Evolutionary conservation across 495 filamentous ascomycete genomes (phyloP), one percentile per base, ranked within the genome.

Genomic region (Penicillium diatomitis): DNA sequence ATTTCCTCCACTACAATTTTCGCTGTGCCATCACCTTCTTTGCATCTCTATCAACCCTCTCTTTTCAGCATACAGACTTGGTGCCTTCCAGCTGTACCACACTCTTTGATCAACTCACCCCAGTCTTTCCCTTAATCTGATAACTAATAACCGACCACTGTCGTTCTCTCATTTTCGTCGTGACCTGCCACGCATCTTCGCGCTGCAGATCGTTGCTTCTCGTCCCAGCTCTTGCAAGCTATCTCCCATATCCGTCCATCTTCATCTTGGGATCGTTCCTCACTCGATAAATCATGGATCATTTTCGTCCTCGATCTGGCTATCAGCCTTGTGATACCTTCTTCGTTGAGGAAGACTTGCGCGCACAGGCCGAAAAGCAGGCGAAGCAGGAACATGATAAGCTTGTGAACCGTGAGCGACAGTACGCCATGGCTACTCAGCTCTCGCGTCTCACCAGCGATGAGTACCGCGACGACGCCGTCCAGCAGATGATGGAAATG

Each of bases 401-500:
- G 66, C 73, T 83, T 56, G 70, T 88, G 55, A 82, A 83, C 41
- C 80, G 84, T 57, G 79, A 89, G 64, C 81, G 78, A 57, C 89
- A 95, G 68, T 81, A 86, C 62, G 80, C 79, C 54, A 84, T 98
- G 55, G 90, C 86, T 48, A 86, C 90, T 59, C 85, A 96, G 50
- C 75, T 97, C 47, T 96, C 90, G 32, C 80, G 79, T 50, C 64
- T 85, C 50, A 86, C 88, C 31, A 80, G 77, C 54, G 88, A 91
- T 39, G 88, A 95, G 66, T 94, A 96, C 66, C 81, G 90, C 54
- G 88, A 94, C 60, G 91, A 97, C 62, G 82, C 95, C 67, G 77
- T 95, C 64, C 73, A 82, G 58, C 90, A 97, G 66, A 94, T 96
- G 87, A 80, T 89, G 63, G 77, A 87, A 52, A 96, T 98, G 91